Evolutionary conservation across 192 early-diverging fungal species (phyloP).

Genomic region (Backusella tarrabulga): DNA sequence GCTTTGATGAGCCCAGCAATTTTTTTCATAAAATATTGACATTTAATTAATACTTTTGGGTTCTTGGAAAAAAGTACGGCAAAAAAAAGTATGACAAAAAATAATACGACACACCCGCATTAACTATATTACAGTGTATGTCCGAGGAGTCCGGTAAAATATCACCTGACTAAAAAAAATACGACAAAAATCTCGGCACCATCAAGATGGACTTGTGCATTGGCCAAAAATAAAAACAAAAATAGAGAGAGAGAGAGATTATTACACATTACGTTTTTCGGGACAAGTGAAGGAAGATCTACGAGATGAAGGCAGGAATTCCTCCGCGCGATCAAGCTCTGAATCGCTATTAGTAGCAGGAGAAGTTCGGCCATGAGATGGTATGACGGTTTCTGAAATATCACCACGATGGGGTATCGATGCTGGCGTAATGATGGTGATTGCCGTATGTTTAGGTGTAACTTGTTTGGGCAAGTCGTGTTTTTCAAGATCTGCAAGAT

Average conservation of each 20-base stretch:
- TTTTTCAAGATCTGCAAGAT: background rate
- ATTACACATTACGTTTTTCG: background rate
- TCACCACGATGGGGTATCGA: background rate
- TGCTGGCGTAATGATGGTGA: background rate
- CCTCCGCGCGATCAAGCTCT: background rate
- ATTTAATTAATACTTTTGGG: too few species aligned
- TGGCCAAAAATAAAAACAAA: background rate
- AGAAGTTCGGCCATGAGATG: background rate
- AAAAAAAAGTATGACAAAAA: too few species aligned
- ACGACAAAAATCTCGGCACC: too few species aligned
- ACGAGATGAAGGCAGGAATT: background rate
- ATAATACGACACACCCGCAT: too few species aligned
- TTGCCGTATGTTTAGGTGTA: background rate
- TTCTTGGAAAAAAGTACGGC: too few species aligned
- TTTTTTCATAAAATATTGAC: too few species aligned
- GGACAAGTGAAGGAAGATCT: background rate
- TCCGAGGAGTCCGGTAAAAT: too few species aligned
- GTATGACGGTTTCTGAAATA: background rate
- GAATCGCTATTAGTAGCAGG: background rate
- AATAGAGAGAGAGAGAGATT: background rate
- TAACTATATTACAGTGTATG: too few species aligned
- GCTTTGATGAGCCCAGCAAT: too few species aligned
- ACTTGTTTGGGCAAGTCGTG: background rate
- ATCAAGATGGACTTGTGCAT: too few species aligned
- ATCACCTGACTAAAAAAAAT: too few species aligned